Evolutionary conservation across 176 grass and related monocot species (phyloP), one percentile per base, ranked within the genome.

Genomic region (Leersia perrieri): DNA sequence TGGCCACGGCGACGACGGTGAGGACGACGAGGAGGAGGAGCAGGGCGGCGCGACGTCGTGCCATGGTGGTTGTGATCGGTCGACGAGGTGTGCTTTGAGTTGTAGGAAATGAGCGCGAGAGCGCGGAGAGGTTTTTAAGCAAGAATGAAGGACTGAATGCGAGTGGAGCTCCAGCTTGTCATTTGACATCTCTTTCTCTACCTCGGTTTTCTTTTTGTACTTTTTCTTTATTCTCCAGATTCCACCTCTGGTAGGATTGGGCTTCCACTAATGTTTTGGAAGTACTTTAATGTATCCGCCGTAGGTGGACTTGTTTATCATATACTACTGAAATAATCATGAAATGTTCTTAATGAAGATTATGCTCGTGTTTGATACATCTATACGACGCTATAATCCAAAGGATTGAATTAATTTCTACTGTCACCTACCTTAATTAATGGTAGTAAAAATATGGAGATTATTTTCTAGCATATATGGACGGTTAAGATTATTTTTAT

Each of bases 121-220:
- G 45, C 7, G 25, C 25, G 51, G 58, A 3, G n/a, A 57, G 13
- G 57, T 18, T 62, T 90, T 90, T 90, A 82, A 90, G 73, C 60
- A n/a, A n/a, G n/a, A n/a, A n/a, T n/a, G n/a, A n/a, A n/a, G n/a
- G n/a, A n/a, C 3, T 12, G 12, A 23, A 23, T 12, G 44, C 22
- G 18, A 27, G 10, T 76, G 42, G 78, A 22, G 2, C 5, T 47
- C 78, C 72, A 78, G 41, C 38, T 31, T 82, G 73, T 60, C 60
- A 36, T 44, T 70, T 47, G 78, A 80, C 65, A 34, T 66, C 62
- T 9, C 18, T 22, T 25, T 58, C 2, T 51, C 62, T 4, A 4
- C 23, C 0, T 58, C 22, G n/a, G n/a, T n/a, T 2, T 20, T 49
- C 6, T 20, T 49, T 49, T 49, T 49, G n/a, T n/a, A n/a, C n/a